These are phyloP conservation scores for Sclerotinia minor DNA, from an alignment of 2,329 filamentous ascomycete genomes.

Conservation along the genomic window DNA sequence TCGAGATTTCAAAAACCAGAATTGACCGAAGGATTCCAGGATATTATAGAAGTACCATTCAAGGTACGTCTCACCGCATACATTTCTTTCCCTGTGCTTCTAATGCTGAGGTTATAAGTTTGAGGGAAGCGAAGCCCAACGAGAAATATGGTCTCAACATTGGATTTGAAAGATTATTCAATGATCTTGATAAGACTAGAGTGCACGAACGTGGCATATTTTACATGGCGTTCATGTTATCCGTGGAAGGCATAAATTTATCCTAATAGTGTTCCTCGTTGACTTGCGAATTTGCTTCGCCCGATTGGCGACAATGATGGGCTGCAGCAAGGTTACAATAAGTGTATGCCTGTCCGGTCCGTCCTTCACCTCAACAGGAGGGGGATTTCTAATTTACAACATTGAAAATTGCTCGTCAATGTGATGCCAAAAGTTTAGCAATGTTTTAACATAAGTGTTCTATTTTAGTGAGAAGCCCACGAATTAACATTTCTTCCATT, in stretches of 20 bases:
- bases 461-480: constrained; percentile 12
- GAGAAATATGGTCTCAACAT: constrained; percentile 71
- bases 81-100: constrained; percentile 24
- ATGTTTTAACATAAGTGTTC: not conserved
- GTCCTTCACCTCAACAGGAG: not conserved
- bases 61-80: constrained; percentile 48
- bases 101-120: constrained; percentile 33
- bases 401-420: constrained; percentile 7
- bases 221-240: constrained; percentile 21
- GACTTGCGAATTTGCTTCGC: constrained; percentile 7
- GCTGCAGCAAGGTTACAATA: constrained; percentile 23
- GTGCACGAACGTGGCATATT: constrained; percentile 17
- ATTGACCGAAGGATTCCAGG: constrained; percentile 76
- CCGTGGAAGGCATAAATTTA: constrained; percentile 16
- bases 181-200: not conserved
- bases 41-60: constrained; percentile 76
- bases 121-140: constrained; percentile 57
- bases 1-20: constrained; percentile 73
- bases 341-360: constrained; percentile 13
- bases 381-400: constrained; percentile 5
- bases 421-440: constrained; percentile 3
- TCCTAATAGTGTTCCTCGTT: constrained; percentile 9
- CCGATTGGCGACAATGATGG: constrained; percentile 15
- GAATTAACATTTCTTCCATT: constrained; percentile 5
- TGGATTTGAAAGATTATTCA: constrained; percentile 58